A percentile compares a stretch with the other conserved stretches of the same genome.
Evolutionary conservation across 345 rosid species (phyloP).

Genomic region (Stellera chamaejasme): DNA sequence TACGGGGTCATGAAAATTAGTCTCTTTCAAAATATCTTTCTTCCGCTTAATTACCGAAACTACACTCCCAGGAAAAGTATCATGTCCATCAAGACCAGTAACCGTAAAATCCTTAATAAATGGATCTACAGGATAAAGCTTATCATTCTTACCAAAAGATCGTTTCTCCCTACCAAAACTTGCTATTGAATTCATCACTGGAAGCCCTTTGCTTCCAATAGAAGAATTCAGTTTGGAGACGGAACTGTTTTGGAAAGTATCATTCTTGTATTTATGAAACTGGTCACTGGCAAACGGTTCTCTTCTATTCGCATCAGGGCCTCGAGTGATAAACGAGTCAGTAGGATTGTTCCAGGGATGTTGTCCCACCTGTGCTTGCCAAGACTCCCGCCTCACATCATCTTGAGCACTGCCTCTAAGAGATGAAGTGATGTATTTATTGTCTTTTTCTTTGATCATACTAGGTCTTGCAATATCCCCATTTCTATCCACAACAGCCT

Average conservation of each 20-base stretch:
- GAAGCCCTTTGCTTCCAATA: conserved; percentile 33
- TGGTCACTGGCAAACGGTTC: conserved; percentile 47
- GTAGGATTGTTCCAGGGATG: conserved; percentile 45
- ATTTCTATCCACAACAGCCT: conserved; percentile 38
- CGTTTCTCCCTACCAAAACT: conserved; percentile 60
- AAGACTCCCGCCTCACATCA: conserved; percentile 47
- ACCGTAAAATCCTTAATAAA: conserved; percentile 50
- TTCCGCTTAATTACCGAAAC: conserved; percentile 74
- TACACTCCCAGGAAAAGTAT: conserved; percentile 59
- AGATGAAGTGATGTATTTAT: conserved; percentile 34
- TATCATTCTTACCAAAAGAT: conserved; percentile 49
- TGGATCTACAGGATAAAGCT: conserved; percentile 61
- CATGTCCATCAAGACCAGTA: conserved; percentile 55
- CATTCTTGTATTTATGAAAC: conserved; percentile 36
- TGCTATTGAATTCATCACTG: conserved; percentile 38
- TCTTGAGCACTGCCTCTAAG: conserved; percentile 38
- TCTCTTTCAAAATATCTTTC: conserved; percentile 61
- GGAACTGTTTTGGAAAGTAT: conserved; percentile 28
- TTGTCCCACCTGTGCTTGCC: conserved; percentile 51
- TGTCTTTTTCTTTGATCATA: conserved; percentile 52
- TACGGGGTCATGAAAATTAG: conserved; percentile 87
- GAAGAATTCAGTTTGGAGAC: conserved; percentile 1
- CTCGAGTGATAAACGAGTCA: conserved; percentile 41
- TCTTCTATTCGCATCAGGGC: conserved; percentile 30
- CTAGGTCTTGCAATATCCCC: conserved; percentile 33